Base-by-base conservation (phyloP, 805 yeast species). In the Candida germanica region DNA sequence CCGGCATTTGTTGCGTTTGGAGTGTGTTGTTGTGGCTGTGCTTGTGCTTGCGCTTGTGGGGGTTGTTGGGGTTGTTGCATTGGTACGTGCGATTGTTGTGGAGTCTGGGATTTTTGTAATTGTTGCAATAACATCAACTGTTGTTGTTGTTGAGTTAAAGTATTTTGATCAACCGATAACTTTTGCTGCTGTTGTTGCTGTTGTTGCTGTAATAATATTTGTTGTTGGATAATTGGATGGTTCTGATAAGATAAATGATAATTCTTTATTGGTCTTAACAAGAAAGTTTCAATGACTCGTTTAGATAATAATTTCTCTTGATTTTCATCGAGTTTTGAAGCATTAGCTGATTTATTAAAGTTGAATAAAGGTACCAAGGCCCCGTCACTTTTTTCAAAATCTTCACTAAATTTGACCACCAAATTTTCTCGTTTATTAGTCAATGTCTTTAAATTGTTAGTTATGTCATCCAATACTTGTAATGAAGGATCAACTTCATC, bases 361-460 rank as follows among this genome's bases (percentile, higher is more conserved):
- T 77, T 64, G 50, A 78, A 77, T 34, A 78, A 59, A 2, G 80
- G 74, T 36, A 79, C 54, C 9, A 48, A 41, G 8, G 31, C 20
- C 14, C 48, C 48, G 6, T 32, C 17, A 19, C 40, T 39, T 16
- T 45, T 46, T 18, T 31, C 37, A 6, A 51, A 43, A 31, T 56
- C 39, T 29, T 46, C 45, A 33, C 50, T 51, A 40, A 67, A 65
- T 29, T 56, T 58, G 22, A 66, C 59, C 33, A 64, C 61, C 42
- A 77, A 59, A 33, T 64, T 58, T 38, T 66, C 67, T 33, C 53
- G 59, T 28, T 56, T 57, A 32, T 54, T 64, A 17, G 62, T 58
- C 47, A 60, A 58, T 14, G 46, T 58, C 51, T 51, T 63, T 44
- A 79, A 59, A 18, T 60, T 53, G 17, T 65, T 62, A 19, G 75